Percentiles rank a stretch among this genome's conserved stretches.
These are phyloP conservation scores for Talaromyces funiculosus DNA, from an alignment of 2,329 filamentous ascomycete species.

Conservation along the genomic window DNA sequence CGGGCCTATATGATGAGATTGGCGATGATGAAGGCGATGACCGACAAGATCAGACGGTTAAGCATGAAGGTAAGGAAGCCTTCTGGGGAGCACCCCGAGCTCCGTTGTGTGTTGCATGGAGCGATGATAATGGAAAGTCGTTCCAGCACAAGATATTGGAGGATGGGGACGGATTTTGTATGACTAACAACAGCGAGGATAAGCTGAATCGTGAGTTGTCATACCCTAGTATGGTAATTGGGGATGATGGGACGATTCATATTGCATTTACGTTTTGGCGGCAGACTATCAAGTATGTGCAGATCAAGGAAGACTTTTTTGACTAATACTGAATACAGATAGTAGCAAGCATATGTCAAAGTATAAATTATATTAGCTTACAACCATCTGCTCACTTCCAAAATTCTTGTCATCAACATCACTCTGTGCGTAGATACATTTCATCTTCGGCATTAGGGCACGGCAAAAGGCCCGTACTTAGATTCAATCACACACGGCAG, in stretches of 20 bases:
- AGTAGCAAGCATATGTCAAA: too few species aligned
- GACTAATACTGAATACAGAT: neutral
- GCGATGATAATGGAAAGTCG: conserved; percentile 31
- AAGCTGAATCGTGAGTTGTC: conserved; percentile 42
- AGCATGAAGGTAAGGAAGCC: conserved; percentile 32
- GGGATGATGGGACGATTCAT: conserved; percentile 25
- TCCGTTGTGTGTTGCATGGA: conserved; percentile 22
- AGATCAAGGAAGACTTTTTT: conserved; percentile 19
- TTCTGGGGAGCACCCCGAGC: conserved; percentile 41
- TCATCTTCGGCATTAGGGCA: too few species aligned
- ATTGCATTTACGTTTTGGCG: conserved; percentile 42
- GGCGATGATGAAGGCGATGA: conserved; percentile 35
- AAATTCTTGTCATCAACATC: too few species aligned
- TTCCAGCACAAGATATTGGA: conserved; percentile 39
- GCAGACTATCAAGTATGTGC: conserved; percentile 40
- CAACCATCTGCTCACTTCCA: too few species aligned
- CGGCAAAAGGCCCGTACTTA: too few species aligned
- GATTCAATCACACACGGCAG: too few species aligned
- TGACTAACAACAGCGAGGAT: conserved; percentile 42
- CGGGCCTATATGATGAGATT: conserved; percentile 44
- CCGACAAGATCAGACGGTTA: conserved; percentile 33
- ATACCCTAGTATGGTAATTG: conserved; percentile 40
- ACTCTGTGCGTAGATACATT: too few species aligned
- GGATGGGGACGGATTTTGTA: conserved; percentile 43
- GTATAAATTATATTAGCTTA: too few species aligned